Percentiles rank a stretch among this genome's conserved stretches.
Evolutionary conservation across 495 filamentous ascomycete genomes (phyloP).

Genomic region (Penicillium chermesinum): DNA sequence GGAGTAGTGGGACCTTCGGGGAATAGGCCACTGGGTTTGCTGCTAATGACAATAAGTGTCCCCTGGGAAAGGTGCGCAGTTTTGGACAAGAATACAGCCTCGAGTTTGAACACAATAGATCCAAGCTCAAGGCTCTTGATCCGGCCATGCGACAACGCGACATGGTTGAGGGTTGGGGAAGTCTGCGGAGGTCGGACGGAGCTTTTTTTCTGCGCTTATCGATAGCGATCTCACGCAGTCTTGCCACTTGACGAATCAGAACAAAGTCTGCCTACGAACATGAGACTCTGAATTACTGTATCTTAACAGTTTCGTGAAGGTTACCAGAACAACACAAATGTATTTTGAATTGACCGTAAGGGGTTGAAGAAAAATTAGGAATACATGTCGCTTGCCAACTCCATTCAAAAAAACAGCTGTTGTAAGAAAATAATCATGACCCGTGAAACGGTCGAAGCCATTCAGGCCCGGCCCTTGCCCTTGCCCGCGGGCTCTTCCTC

Average conservation of each 20-base stretch:
- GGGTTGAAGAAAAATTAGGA: not conserved
- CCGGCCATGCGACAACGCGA: slow-evolving; percentile 27
- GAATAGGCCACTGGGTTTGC: not conserved
- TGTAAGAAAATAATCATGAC: slow-evolving; percentile 7
- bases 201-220: slow-evolving; percentile 20
- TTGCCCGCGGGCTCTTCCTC: slow-evolving; percentile 40
- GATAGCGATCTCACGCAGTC: slow-evolving; percentile 16
- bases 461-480: slow-evolving; percentile 37
- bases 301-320: too few species aligned
- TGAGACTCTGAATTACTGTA: too few species aligned
- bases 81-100: not conserved
- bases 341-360: not conserved
- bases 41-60: not conserved
- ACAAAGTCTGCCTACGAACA: too few species aligned
- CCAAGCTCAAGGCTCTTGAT: slow-evolving; percentile 12
- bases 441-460: slow-evolving; percentile 6
- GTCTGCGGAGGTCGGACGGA: slow-evolving; percentile 17
- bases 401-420: not conserved
- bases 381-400: not conserved
- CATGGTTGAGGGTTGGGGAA: slow-evolving; percentile 22
- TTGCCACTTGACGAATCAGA: not conserved
- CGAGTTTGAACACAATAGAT: not conserved
- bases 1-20: not conserved
- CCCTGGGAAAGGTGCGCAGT: not conserved
- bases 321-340: not conserved